A percentile compares a stretch with the other conserved stretches of the same genome.
phyloP scores from a whole-genome alignment of 306 rosid genomes.

The Lathyrus sativus region DNA sequence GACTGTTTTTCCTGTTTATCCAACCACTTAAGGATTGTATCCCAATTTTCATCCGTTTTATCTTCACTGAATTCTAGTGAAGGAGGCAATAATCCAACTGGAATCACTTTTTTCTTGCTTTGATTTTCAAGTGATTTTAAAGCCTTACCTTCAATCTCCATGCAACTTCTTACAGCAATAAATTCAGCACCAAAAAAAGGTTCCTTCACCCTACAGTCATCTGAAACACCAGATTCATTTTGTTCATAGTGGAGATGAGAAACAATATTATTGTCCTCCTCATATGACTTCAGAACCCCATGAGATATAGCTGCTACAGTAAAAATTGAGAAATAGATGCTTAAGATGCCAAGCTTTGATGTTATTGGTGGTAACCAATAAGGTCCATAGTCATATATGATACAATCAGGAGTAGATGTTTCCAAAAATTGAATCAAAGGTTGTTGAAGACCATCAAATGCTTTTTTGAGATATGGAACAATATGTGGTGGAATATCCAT shows the following conservation, averaged over 20 bases:
- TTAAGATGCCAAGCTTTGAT: too few species aligned
- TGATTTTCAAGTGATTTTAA: not conserved
- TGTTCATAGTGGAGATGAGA: not conserved
- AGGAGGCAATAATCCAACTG: slow-evolving; percentile 43
- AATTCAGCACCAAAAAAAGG: slow-evolving; percentile 9
- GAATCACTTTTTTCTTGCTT: slow-evolving; percentile 35
- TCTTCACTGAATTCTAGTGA: slow-evolving; percentile 20
- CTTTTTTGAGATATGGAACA: too few species aligned
- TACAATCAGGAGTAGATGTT: too few species aligned
- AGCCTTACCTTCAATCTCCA: slow-evolving; percentile 39
- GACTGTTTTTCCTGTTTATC: slow-evolving; percentile 17
- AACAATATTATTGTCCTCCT: slow-evolving; percentile 1
- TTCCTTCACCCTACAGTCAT: not conserved
- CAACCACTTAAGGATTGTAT: slow-evolving; percentile 35
- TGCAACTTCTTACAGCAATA: slow-evolving; percentile 34
- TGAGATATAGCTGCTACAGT: too few species aligned
- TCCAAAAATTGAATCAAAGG: too few species aligned
- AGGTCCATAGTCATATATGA: too few species aligned
- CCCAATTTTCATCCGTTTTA: slow-evolving; percentile 12
- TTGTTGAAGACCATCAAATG: too few species aligned
- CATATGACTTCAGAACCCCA: too few species aligned
- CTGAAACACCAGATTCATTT: slow-evolving; percentile 20
- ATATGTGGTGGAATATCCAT: too few species aligned
- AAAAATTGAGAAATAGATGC: too few species aligned
- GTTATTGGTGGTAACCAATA: too few species aligned